Percentiles rank a stretch among this genome's conserved stretches.
Evolutionary conservation across 1,284 basidiomycete species (phyloP).

Genomic region (Coniophora puteana): DNA sequence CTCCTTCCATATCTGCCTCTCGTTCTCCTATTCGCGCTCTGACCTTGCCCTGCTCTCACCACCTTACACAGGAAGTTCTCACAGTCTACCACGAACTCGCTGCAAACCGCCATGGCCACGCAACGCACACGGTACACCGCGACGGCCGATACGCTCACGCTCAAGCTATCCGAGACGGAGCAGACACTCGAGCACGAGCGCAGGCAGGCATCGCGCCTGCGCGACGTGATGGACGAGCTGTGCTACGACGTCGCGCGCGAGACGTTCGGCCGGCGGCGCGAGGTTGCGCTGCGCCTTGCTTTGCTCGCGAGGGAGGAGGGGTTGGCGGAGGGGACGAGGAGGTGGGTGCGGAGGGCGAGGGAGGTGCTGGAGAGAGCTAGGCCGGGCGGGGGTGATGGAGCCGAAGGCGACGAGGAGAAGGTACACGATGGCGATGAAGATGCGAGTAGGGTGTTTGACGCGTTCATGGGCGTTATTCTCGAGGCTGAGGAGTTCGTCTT

Average conservation of each 20-base stretch:
- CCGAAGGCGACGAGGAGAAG: neutral
- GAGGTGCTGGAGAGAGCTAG: slow-evolving; percentile 33
- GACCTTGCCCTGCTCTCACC: neutral
- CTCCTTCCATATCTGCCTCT: slow-evolving; percentile 5
- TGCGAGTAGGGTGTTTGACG: slow-evolving; percentile 16
- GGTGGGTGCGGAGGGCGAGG: slow-evolving; percentile 50
- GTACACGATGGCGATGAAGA: slow-evolving; percentile 14
- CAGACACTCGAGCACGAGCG: slow-evolving; percentile 40
- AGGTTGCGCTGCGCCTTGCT: slow-evolving; percentile 66
- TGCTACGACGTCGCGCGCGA: slow-evolving; percentile 73
- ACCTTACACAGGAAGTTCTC: slow-evolving; percentile 69
- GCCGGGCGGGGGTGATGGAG: neutral
- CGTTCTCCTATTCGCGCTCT: neutral
- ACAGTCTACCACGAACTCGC: slow-evolving; percentile 68
- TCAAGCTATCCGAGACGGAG: slow-evolving; percentile 41
- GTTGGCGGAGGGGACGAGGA: slow-evolving; percentile 48
- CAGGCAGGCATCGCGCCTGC: slow-evolving; percentile 46
- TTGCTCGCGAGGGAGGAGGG: slow-evolving; percentile 69
- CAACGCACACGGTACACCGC: slow-evolving; percentile 61
- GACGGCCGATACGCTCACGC: slow-evolving; percentile 53
- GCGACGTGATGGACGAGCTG: slow-evolving; percentile 66
- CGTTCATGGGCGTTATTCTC: slow-evolving; percentile 37
- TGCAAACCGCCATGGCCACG: slow-evolving; percentile 63
- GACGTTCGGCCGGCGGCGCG: slow-evolving; percentile 70
- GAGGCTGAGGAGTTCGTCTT: slow-evolving; percentile 49